phyloP scores from a whole-genome alignment of 2,329 filamentous ascomycete genomes.

The Phaeosphaeriaceae sp. region DNA sequence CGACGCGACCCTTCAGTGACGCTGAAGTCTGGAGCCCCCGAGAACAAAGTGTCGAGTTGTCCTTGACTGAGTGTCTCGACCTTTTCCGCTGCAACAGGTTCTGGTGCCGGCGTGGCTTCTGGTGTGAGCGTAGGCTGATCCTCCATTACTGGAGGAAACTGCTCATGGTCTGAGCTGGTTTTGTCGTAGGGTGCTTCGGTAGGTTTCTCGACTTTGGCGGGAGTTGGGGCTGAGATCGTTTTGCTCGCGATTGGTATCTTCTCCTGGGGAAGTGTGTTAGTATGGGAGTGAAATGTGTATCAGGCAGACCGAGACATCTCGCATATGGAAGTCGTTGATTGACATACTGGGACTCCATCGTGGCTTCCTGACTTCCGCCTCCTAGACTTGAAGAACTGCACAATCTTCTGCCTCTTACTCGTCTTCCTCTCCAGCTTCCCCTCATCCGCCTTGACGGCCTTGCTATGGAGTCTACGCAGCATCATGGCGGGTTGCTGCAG shows the following conservation, averaged over 20 bases:
- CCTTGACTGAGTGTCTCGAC: constrained; percentile 49
- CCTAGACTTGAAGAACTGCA: constrained; percentile 40
- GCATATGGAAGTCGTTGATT: neutral
- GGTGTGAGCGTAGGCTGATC: constrained; percentile 14
- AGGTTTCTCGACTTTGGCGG: constrained; percentile 25
- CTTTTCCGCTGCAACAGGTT: constrained; percentile 19
- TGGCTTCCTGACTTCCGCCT: constrained; percentile 28
- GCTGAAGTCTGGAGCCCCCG: constrained; percentile 77
- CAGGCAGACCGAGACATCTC: neutral
- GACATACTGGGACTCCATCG: constrained; percentile 27
- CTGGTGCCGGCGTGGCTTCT: constrained; percentile 14
- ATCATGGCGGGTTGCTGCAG: constrained; percentile 28
- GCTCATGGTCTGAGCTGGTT: constrained; percentile 19
- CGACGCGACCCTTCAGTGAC: constrained; percentile 65
- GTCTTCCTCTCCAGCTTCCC: constrained; percentile 32
- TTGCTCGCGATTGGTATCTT: constrained; percentile 22
- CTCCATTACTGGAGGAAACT: constrained; percentile 13
- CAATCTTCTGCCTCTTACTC: constrained; percentile 40
- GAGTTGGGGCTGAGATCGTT: constrained; percentile 13
- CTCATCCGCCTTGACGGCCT: constrained; percentile 24
- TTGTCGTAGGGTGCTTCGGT: constrained; percentile 10
- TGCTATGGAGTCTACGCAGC: constrained; percentile 36
- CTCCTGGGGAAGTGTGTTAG: constrained; percentile 24
- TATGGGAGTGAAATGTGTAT: neutral
- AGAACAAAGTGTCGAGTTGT: constrained; percentile 74